A percentile compares a stretch with the other conserved stretches of the same genome.
These are phyloP conservation scores for Blastobotrys petasosporus DNA, from an alignment of 1,139 yeast genomes.

Conservation along the genomic window DNA sequence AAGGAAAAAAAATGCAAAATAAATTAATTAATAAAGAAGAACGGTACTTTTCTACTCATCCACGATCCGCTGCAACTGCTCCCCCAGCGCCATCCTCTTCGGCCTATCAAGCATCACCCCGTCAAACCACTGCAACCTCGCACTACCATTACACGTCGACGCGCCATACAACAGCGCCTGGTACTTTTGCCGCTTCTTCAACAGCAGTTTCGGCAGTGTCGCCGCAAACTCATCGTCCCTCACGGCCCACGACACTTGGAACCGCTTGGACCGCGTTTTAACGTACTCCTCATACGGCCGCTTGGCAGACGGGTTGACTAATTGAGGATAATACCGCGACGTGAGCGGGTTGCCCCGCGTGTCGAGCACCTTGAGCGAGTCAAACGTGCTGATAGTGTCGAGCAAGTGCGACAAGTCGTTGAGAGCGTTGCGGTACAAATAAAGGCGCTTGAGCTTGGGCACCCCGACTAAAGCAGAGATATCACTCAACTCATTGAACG, in stretches of 20 bases:
- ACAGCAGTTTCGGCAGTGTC: conserved; percentile 2
- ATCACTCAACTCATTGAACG: conserved; percentile 29
- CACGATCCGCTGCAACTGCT: conserved; percentile 1
- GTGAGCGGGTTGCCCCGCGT: conserved; percentile 32
- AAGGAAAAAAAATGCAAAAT: too few species aligned
- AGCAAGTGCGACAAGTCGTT: conserved; percentile 21
- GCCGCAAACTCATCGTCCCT: conserved; percentile 18
- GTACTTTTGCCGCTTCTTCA: conserved; percentile 14
- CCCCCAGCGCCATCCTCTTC: background rate
- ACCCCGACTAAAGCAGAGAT: conserved; percentile 26
- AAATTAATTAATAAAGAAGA: too few species aligned
- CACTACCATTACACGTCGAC: conserved; percentile 5
- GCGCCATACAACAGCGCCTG: conserved; percentile 19
- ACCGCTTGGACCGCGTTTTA: conserved; percentile 15
- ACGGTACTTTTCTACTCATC: background rate
- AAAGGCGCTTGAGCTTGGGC: conserved; percentile 28
- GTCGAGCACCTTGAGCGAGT: conserved; percentile 27
- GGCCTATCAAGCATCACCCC: conserved; percentile 11
- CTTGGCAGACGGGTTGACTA: conserved; percentile 12
- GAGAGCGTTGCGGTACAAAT: conserved; percentile 28
- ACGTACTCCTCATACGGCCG: conserved; percentile 16
- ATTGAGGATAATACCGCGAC: conserved; percentile 26
- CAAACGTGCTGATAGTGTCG: conserved; percentile 22
- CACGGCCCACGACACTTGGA: conserved; percentile 22
- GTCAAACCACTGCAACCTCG: conserved; percentile 22